A percentile compares a stretch with the other conserved stretches of the same genome.
Evolutionary conservation across 345 rosid species (phyloP).

Genomic region (Mallotus nudiflorus): DNA sequence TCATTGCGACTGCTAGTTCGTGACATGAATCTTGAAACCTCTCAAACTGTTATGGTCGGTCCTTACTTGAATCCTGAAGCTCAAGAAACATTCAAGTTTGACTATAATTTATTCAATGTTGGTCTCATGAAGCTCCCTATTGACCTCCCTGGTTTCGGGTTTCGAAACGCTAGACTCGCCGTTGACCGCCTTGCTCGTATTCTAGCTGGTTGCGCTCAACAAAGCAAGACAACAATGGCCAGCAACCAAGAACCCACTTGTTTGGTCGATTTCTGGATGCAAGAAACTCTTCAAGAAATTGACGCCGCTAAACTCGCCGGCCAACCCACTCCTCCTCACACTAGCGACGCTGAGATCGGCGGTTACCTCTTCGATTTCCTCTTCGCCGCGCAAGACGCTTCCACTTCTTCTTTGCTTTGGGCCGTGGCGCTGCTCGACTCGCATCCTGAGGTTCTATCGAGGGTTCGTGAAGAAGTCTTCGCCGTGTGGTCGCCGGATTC

Average conservation of each 20-base stretch:
- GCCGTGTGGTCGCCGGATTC: conserved; percentile 75
- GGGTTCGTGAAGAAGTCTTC: conserved; percentile 67
- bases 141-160: conserved; percentile 71
- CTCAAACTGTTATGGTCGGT: conserved; percentile 85
- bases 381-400: conserved; percentile 88
- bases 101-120: conserved; percentile 72
- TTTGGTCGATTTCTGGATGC: conserved; percentile 85
- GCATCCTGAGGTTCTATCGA: conserved; percentile 57
- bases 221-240: conserved; percentile 57
- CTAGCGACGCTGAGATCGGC: conserved; percentile 55
- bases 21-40: conserved; percentile 81
- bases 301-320: conserved; percentile 35
- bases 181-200: conserved; percentile 51
- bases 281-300: conserved; percentile 44
- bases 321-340: conserved; percentile 39
- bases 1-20: conserved; percentile 54
- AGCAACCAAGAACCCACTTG: conserved; percentile 59
- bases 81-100: conserved; percentile 42
- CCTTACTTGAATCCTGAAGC: conserved; percentile 48
- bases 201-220: conserved; percentile 41
- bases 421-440: conserved; percentile 72
- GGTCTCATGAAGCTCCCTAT: conserved; percentile 73
- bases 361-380: conserved; percentile 76
- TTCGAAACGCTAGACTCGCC: conserved; percentile 65
- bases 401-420: conserved; percentile 86